Base-by-base conservation (phyloP, 2,329 filamentous ascomycete species). In the Ploettnerulaceae sp. region DNA sequence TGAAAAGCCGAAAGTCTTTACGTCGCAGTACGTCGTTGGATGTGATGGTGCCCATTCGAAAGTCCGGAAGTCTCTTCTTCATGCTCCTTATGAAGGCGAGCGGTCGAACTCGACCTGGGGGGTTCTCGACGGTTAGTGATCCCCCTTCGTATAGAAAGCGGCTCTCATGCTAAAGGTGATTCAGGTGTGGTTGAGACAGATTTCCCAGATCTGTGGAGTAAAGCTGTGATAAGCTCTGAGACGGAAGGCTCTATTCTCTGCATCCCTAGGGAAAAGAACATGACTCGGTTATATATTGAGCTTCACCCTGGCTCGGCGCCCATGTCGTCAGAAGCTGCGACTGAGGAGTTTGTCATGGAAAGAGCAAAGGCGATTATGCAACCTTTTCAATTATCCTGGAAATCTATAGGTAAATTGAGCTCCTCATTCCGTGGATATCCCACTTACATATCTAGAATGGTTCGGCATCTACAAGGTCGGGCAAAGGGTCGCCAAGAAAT, bases 321-420 rank as follows among this genome's bases (percentile, higher is more conserved):
- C 2, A 69, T 74, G 1, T 39, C 43, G 11, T 65, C 61, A 3
- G 53, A 61, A 12, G 60, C 65, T 14, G 63, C 66, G 3, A 74
- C 78, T 4, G 75, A 84, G 53, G 77, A 84, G 24, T 86, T 85
- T 56, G 82, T 89, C 40, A 87, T 87, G 74, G 72, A 76, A 55
- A 75, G 79, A 36, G 82, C 81, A 5, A 72, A 71, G 57, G 72
- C 76, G 55, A 81, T 82, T 47, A 74, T 82, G 67, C 70, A 71
- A 4, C 78, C 78, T 1, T 82, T 76, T 58, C 66, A 64, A 42
- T 66, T 81, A 33, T 67, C 74, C 37, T 82, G 78, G 77, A 69
- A 82, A 65, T 88, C 84, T 82, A 88, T 86, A 67, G 83, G 82
- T 35, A 78, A 81, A 33, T 88, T 86, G 61, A 71, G 81, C 25